Base-by-base conservation (phyloP, 2,329 filamentous ascomycete species). In the Colletotrichum sp. region DNA sequence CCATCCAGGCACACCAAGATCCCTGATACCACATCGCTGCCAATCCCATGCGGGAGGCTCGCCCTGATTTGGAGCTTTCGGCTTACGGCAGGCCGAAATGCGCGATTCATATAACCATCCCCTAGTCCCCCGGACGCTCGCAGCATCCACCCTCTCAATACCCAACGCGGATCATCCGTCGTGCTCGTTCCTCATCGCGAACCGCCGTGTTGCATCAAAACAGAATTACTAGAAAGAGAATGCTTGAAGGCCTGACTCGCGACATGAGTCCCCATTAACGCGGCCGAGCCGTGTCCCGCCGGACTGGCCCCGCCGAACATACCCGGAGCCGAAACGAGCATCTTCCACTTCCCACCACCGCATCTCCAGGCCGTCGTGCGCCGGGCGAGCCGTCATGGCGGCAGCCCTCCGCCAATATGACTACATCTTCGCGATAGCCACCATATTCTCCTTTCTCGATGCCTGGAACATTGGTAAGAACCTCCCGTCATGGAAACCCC, bases 391-490 rank as follows among this genome's bases (percentile, higher is more conserved):
- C 63, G 66, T 49, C 62, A 86, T 86, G 84, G 81, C 83, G n/a
- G 69, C 21, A 18, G 69, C 8, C 34, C 82, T 91, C 69, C 84
- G 86, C 73, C 87, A 93, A 80, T 93, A 89, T 78, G 88, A 92
- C 83, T 93, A 93, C 82, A 86, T 93, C 77, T 90, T 93, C 79
- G 92, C 90, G 79, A 89, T 93, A 72, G 91, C 90, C 84, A 91
- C 90, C 69, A 88, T 93, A 75, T 93, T 94, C 82, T 90, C 92
- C 75, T 90, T 92, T 80, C 89, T 94, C 59, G 92, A 93, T 82
- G 91, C 91, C 71, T 94, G 90, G 90, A 93, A 92, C 82, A 93
- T 92, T 78, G 91, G 91, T 87, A 82, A 78, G 93, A 93, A 93
- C 16, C n/a, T 94, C 92, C 93, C 91, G 2, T 94, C 93, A 5